Evolutionary conservation across 331 rosid species (phyloP), one percentile per base, ranked within the genome.

Genomic region (Erythrophleum ivorense): DNA sequence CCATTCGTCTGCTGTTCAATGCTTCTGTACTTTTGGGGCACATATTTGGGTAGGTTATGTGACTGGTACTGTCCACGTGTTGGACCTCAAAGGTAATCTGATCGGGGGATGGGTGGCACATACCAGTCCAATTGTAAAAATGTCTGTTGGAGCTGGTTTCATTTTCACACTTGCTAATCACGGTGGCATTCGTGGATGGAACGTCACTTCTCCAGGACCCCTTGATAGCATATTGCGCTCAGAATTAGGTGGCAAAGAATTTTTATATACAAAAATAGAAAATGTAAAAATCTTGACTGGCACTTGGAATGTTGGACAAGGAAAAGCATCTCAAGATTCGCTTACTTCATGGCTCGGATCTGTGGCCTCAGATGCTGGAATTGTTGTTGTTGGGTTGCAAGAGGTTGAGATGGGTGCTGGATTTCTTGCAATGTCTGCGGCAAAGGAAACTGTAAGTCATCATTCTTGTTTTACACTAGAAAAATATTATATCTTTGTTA

Each of bases 391-490:
- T 82, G 99, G 99, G 87, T 80, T 95, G 97, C 99, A 95, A 89
- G 99, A 95, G 85, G 94, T 95, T 91, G 99, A 95, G 85, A 95
- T 93, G 99, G 99, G 99, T 7, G 99, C 99, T 87, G 99, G 97
- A 55, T 94, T 95, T 85, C 98, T 95, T 31, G 99, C 99, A 64
- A 88, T 93, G 94, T 93, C 99, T 82, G 99, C 97, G 74, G 99
- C 99, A 84, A 93, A 89, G 88, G 99, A 95, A 85, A 93, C 99
- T 78, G 99, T 95, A 80, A 91, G 97, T 87, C 68, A 60, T 77
- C 80, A 12, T 69, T 59, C 41, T 77, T 68, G 15, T 57, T 58
- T 31, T 71, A 76, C 82, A 55, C 73, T 64, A 21, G 49, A 73
- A 80, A 77, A 43, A 54, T 46, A 18, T 45, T 52, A 73, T 24